Evolutionary conservation across 1,139 yeast genomes (phyloP), one percentile per base, ranked within the genome.

Genomic region (Yamadazyma mexicana): DNA sequence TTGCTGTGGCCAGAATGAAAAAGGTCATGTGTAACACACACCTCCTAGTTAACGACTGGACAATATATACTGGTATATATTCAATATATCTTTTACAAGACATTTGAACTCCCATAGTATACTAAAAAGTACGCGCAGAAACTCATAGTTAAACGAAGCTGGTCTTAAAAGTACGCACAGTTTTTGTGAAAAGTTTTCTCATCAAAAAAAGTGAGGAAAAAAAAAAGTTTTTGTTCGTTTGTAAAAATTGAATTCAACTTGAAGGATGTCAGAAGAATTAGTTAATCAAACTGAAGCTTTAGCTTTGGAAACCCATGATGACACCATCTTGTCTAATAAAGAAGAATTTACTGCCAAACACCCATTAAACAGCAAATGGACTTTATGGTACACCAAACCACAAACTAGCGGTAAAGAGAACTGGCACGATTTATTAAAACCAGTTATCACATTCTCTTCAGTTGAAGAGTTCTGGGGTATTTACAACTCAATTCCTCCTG

Each of bases 401-500:
- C 83, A 88, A 52, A 81, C 84, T 45, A 84, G 79, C 59, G 75
- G 73, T 54, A 74, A 74, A 50, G 97, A 88, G 66, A 83, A 89
- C 58, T 92, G 98, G 98, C 81, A 87, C 46, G 96, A 89, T 59
- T 77, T 89, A 52, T 77, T 92, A 60, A 91, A 91, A 70, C 95
- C 96, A 44, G 95, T 92, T 39, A 94, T 91, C 54, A 81, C 95
- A 25, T 88, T 92, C 55, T 77, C 83, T 38, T 83, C 96, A 22
- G 98, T 92, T 36, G 99, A 92, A 71, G 98, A 92, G 66, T 92
- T 92, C 72, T 92, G 99, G 99, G 99, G 98, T 20, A 86, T 91
- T 51, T 87, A 82, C 74, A 92, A 92, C 68, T 86, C 95, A 39
- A 84, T 92, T 55, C 98, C 98, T 49, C 83, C 82, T 55, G 96